Percentiles rank a stretch among this genome's conserved stretches.
These are phyloP conservation scores for Dictyostelium firmibasis DNA, from an alignment of 78 protist species.

Conservation along the genomic window DNA sequence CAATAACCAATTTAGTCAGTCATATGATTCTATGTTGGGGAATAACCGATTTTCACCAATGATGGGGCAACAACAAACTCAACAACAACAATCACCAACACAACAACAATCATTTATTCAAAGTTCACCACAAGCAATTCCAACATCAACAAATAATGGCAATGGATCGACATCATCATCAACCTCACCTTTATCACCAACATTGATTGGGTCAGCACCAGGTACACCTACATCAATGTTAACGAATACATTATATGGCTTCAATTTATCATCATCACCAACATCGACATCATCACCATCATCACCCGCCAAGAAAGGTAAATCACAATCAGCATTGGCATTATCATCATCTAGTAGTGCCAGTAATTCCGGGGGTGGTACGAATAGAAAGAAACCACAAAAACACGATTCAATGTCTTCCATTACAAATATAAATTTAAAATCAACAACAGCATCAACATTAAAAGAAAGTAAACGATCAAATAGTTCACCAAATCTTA, in stretches of 20 bases:
- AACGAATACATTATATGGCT: background rate
- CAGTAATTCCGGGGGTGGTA: no score
- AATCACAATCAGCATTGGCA: background rate
- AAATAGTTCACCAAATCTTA: constrained; percentile 19
- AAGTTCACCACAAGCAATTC: background rate
- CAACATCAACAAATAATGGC: background rate
- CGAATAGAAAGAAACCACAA: constrained; percentile 5
- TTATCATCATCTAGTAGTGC: background rate
- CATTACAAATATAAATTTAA: background rate
- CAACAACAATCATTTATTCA: background rate
- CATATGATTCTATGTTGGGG: background rate
- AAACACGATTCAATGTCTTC: constrained; percentile 4
- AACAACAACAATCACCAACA: background rate
- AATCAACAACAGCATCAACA: background rate
- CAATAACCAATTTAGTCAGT: background rate
- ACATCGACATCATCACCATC: constrained; percentile 22
- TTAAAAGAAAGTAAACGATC: constrained; percentile 19
- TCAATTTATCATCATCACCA: background rate
- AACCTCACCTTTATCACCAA: background rate
- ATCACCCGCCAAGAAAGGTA: constrained; percentile 6
- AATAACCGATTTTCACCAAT: background rate
- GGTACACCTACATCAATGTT: background rate
- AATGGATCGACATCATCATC: background rate
- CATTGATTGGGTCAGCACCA: background rate
- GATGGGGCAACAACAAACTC: background rate